Evolutionary conservation across 2,329 filamentous ascomycete genomes (phyloP).

Genomic region (Helotiales sp.): DNA sequence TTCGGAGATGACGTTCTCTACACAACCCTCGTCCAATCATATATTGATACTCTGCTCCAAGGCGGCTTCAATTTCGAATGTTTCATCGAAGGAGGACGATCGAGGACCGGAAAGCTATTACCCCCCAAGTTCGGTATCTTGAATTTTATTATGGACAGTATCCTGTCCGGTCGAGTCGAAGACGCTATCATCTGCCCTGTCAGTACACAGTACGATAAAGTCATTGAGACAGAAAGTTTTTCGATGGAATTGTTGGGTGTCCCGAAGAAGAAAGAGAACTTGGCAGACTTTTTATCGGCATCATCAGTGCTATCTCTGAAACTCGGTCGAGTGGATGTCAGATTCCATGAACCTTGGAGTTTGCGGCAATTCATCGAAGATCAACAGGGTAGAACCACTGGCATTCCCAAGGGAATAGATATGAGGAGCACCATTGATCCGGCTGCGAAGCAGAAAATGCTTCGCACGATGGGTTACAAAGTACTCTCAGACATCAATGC

Average conservation of each 20-base stretch:
- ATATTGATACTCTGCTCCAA: slow-evolving; percentile 90
- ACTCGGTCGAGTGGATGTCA: slow-evolving; percentile 89
- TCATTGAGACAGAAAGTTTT: slow-evolving; percentile 97
- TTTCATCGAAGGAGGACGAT: slow-evolving; percentile 95
- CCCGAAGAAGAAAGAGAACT: slow-evolving; percentile 93
- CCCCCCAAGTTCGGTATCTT: slow-evolving; percentile 96
- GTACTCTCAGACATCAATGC: slow-evolving; percentile 94
- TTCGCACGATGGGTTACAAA: slow-evolving; percentile 88
- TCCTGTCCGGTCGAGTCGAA: slow-evolving; percentile 84
- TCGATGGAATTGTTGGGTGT: slow-evolving; percentile 92
- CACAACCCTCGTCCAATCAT: slow-evolving; percentile 89
- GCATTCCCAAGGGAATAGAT: slow-evolving; percentile 53
- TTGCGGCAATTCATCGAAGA: slow-evolving; percentile 79
- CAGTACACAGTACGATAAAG: slow-evolving; percentile 97
- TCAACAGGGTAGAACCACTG: slow-evolving; percentile 66
- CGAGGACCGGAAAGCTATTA: slow-evolving; percentile 89
- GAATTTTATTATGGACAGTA: slow-evolving; percentile 86
- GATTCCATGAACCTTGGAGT: slow-evolving; percentile 97
- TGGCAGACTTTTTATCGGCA: slow-evolving; percentile 83
- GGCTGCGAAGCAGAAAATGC: slow-evolving; percentile 61
- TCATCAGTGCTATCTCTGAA: slow-evolving; percentile 89
- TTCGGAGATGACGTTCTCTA: slow-evolving; percentile 95
- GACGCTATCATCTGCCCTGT: slow-evolving; percentile 95
- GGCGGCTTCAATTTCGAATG: slow-evolving; percentile 95
- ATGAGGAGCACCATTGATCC: slow-evolving; percentile 50